Percentiles rank a stretch among this genome's conserved stretches.
phyloP scores from a whole-genome alignment of 257 asterid species.

The Misopates orontium region DNA sequence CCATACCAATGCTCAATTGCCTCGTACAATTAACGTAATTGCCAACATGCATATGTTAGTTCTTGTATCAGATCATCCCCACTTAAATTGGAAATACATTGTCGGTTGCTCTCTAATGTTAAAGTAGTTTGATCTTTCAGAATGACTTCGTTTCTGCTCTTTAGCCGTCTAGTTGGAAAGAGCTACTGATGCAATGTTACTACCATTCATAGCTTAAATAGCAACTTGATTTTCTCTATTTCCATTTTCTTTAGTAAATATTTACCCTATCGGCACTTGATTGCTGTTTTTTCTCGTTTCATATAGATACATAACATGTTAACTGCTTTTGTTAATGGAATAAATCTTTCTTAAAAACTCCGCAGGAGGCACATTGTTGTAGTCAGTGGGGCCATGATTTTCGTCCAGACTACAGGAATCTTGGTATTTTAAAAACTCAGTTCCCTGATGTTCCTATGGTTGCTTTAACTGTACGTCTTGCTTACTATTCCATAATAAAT shows the following conservation, averaged over 20 bases:
- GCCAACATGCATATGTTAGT: no score
- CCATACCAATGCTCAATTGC: no score
- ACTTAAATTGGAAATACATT: no score
- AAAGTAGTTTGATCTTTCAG: background rate
- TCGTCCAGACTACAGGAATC: slow-evolving; percentile 98
- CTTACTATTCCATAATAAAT: slow-evolving; percentile 21
- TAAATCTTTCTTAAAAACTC: slow-evolving; percentile 22
- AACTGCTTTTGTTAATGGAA: slow-evolving; percentile 20
- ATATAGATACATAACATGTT: slow-evolving; percentile 11
- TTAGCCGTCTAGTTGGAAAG: background rate
- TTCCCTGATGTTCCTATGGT: slow-evolving; percentile 88
- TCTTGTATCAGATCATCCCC: no score
- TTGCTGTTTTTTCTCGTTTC: slow-evolving; percentile 17
- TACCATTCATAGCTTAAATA: background rate
- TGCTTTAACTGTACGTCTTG: slow-evolving; percentile 82
- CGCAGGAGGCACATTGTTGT: slow-evolving; percentile 99
- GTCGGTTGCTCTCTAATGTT: background rate
- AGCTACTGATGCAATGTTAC: background rate
- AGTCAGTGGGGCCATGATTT: slow-evolving; percentile 99
- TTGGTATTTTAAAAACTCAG: slow-evolving; percentile 95
- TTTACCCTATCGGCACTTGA: background rate
- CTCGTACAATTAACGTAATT: no score
- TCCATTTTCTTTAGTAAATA: background rate
- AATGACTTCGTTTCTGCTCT: background rate
- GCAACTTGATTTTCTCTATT: background rate